Evolutionary conservation across 371 early-diverging fungal genomes (phyloP).

Genomic region (Lichtheimia hyalospora): DNA sequence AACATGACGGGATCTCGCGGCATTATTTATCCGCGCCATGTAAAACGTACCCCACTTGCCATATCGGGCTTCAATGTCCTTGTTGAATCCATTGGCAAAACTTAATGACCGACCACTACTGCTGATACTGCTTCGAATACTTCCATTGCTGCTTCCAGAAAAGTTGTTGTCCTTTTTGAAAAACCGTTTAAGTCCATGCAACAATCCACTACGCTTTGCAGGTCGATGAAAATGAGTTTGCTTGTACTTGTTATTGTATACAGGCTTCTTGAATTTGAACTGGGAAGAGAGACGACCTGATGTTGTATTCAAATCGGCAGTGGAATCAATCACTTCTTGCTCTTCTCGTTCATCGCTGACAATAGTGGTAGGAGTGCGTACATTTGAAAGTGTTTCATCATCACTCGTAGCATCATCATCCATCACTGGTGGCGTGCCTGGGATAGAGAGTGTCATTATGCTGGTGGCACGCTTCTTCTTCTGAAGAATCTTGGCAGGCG

Average conservation of each 20-base stretch:
- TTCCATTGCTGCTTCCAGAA: neutral
- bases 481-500: conserved; percentile 40
- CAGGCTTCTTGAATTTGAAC: conserved; percentile 49
- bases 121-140: neutral
- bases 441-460: conserved; percentile 35
- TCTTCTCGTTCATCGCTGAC: conserved; percentile 1
- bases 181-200: conserved; percentile 55
- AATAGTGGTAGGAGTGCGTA: neutral
- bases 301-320: conserved; percentile 3
- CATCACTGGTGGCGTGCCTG: conserved; percentile 23
- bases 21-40: neutral
- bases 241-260: conserved; percentile 45
- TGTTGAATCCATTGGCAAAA: conserved; percentile 40
- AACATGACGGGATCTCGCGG: neutral
- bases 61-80: conserved; percentile 32
- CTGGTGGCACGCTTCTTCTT: conserved; percentile 18
- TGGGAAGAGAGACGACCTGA: conserved; percentile 34
- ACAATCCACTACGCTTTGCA: conserved; percentile 46
- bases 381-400: neutral
- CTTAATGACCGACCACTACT: conserved; percentile 26
- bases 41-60: conserved; percentile 46
- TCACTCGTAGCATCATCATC: neutral
- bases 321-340: neutral
- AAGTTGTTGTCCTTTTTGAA: conserved; percentile 33
- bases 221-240: conserved; percentile 44